Conservation (phyloP, 2,329 filamentous ascomycete genomes). For the Cladosporium sp. region DNA sequence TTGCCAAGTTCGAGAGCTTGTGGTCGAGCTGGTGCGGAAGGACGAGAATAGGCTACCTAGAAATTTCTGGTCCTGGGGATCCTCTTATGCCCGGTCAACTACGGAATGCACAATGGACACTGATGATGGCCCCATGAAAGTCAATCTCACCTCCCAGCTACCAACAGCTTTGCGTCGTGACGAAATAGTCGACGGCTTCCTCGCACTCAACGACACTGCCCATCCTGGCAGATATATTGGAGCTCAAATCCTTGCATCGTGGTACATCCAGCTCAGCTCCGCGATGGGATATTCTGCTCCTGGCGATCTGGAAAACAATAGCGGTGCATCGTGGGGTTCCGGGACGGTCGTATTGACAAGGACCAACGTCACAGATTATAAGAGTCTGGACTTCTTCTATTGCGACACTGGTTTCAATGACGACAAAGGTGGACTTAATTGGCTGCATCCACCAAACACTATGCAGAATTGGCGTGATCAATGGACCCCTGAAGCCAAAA, state of each 20-base stretch:
- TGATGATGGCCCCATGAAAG: neutral
- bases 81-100: neutral
- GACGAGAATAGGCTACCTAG: neutral
- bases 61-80: constrained; percentile 10
- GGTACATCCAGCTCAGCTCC: neutral
- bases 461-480: neutral
- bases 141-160: constrained; percentile 1
- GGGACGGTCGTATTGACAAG: neutral
- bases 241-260: neutral
- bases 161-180: neutral
- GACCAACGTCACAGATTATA: neutral
- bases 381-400: constrained; percentile 4
- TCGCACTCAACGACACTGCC: neutral
- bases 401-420: neutral
- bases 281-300: neutral
- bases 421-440: neutral
- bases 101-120: constrained; percentile 1
- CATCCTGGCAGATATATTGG: constrained; percentile 4
- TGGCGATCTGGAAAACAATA: neutral
- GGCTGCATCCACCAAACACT: neutral
- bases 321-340: constrained; percentile 1
- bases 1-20: neutral
- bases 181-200: neutral
- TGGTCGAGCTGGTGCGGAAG: neutral
- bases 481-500: neutral